A percentile compares a stretch with the other conserved stretches of the same genome.
Evolutionary conservation across 2,329 filamentous ascomycete genomes (phyloP).

Genomic region (Colletotrichum gigasporum): DNA sequence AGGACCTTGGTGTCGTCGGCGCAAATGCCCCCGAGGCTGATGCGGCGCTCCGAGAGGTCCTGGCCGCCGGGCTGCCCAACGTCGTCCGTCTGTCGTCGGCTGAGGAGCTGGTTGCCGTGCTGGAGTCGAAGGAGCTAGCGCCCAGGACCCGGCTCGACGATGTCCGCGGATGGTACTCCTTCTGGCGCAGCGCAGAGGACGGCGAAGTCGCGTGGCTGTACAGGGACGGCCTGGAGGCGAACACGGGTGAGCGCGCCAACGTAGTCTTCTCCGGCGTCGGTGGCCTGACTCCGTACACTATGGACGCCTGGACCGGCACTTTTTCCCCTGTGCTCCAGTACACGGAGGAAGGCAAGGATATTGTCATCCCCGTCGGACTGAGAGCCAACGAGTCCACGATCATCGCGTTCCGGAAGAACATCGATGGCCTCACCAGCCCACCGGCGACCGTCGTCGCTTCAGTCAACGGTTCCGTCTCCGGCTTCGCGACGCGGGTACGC

Average conservation of each 20-base stretch:
- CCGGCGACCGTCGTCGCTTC: too few relatives aligned
- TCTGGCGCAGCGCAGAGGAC: slow-evolving; percentile 1
- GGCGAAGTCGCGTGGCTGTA: slow-evolving; percentile 18
- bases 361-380: not conserved
- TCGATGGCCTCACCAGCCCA: too few relatives aligned
- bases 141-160: not conserved
- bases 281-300: not conserved
- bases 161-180: not conserved
- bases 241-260: not conserved
- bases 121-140: not conserved
- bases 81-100: not conserved
- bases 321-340: not conserved
- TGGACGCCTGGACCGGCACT: not conserved
- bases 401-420: not conserved
- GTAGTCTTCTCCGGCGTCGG: too few relatives aligned
- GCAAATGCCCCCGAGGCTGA: not conserved
- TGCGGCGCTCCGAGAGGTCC: not conserved
- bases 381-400: not conserved
- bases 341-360: not conserved
- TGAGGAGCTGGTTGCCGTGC: not conserved
- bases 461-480: too few relatives aligned
- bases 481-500: too few relatives aligned
- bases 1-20: not conserved
- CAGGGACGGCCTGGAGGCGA: slow-evolving; percentile 4
- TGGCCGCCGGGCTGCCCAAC: not conserved